Percentiles rank a stretch among this genome's conserved stretches.
Evolutionary conservation across 345 rosid species (phyloP).

Genomic region (Linum usitatissimum): DNA sequence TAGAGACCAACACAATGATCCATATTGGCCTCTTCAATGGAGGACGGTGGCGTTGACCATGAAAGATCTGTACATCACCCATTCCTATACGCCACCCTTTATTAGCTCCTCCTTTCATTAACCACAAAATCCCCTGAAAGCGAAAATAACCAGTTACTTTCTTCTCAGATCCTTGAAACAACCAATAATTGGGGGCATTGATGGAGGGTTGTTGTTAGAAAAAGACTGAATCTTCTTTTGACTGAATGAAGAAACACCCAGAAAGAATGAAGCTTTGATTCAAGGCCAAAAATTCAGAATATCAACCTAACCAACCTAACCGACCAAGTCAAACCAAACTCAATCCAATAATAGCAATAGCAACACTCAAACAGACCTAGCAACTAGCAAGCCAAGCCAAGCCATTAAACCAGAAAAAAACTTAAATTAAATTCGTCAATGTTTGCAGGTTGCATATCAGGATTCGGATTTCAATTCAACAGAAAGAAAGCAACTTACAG

Average conservation of each 20-base stretch:
- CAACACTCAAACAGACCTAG: background rate
- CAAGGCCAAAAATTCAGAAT: background rate
- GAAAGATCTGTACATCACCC: constrained; percentile 54
- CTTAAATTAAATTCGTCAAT: too few relatives aligned
- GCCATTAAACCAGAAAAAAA: too few relatives aligned
- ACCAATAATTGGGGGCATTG: background rate
- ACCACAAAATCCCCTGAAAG: background rate
- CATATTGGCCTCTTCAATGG: constrained; percentile 68
- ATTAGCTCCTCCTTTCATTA: constrained; percentile 17
- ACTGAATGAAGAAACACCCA: background rate
- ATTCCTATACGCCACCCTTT: constrained; percentile 56
- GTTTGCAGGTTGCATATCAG: too few relatives aligned
- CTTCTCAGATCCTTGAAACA: background rate
- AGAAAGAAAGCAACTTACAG: too few relatives aligned
- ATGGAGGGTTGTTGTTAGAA: too few relatives aligned
- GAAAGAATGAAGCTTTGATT: background rate
- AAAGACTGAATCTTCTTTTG: too few relatives aligned
- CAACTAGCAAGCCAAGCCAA: too few relatives aligned
- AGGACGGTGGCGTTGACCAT: constrained; percentile 56
- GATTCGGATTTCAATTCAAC: too few relatives aligned
- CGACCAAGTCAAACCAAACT: background rate
- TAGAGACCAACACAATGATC: constrained; percentile 61
- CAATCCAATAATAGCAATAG: too few relatives aligned
- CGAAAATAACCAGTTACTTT: background rate
- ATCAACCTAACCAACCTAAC: background rate